Base-by-base conservation (phyloP, 352 stramenopile genomes). In the Phytophthora uliginosa region DNA sequence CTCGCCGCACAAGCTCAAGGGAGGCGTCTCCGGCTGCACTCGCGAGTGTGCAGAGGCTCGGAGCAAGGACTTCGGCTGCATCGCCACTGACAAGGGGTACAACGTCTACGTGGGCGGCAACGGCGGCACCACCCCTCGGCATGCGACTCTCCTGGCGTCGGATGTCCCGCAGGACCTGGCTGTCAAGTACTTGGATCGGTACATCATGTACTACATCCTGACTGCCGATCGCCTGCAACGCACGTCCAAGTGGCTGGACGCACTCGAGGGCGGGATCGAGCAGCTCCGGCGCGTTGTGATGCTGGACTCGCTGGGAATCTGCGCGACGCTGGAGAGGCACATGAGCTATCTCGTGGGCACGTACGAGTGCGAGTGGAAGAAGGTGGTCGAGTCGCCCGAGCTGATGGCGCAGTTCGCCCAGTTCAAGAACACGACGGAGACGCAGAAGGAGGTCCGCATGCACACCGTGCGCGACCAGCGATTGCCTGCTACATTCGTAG, bases 291-390 rank as follows among this genome's bases (percentile, higher is more conserved):
- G 76, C 22, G 79, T 88, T 9, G 91, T 98, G 33, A 97, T 98
- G 69, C 75, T 98, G 63, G 93, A 98, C 71, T 95, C 90, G 22
- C 81, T 98, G 1, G 92, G 90, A 26, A 97, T 98, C 62, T 92
- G 81, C 40, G 89, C 82, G 12, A 93, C 69, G 47, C 72, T 89
- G 36, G 81, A 89, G 59, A 74, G 95, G 71, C 90, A 97, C 47
- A 98, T 98, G 92, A 79, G 83, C 57, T 81, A 90, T 59, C 79
- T 98, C 48, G 85, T 98, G n/a, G 82, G 97, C 73, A 98, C 91
- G 22, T 98, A 98, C 83, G 91, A 98, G 76, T 96, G 97, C 71
- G 94, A 98, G 77, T 98, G 94, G 94, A 94, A 95, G 57, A 93
- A 96, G 66, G 93, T 98, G 73, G 87, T 98, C 51, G 89, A 96